Evolutionary conservation across 768 basidiomycete species (phyloP).

Genomic region (Mycena rosella): DNA sequence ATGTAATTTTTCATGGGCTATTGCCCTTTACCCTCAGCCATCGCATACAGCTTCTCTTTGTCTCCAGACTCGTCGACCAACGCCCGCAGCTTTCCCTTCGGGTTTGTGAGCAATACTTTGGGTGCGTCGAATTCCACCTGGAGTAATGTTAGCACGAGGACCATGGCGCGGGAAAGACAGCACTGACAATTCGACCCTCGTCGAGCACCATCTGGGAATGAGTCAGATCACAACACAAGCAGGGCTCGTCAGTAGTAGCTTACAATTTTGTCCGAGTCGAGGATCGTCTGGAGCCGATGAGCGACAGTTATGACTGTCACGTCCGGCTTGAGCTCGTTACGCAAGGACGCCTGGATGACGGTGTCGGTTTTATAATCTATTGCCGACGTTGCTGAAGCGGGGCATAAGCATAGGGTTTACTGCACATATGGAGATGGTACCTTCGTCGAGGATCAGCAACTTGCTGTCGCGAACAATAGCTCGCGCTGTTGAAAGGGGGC

Average conservation of each 20-base stretch:
- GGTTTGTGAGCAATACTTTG: slow-evolving; percentile 60
- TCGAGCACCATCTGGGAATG: slow-evolving; percentile 57
- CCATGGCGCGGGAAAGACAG: background rate
- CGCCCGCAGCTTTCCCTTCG: slow-evolving; percentile 63
- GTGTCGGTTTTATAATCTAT: slow-evolving; percentile 72
- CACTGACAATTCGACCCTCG: slow-evolving; percentile 53
- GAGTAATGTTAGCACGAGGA: slow-evolving; percentile 23
- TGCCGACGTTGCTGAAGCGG: slow-evolving; percentile 56
- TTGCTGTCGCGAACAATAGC: slow-evolving; percentile 65
- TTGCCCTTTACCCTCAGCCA: slow-evolving; percentile 46
- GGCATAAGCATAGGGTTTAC: background rate
- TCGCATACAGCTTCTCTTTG: slow-evolving; percentile 59
- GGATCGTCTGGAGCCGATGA: slow-evolving; percentile 68
- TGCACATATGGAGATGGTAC: background rate
- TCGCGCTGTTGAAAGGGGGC: slow-evolving; percentile 59
- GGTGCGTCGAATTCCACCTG: slow-evolving; percentile 72
- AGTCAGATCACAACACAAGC: background rate
- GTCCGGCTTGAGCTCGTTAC: slow-evolving; percentile 71
- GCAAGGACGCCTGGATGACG: slow-evolving; percentile 76
- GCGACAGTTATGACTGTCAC: slow-evolving; percentile 69
- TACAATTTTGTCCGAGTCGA: slow-evolving; percentile 66
- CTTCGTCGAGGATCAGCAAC: slow-evolving; percentile 67
- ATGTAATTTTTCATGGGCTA: background rate
- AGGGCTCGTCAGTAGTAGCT: slow-evolving; percentile 21
- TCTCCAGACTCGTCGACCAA: slow-evolving; percentile 72